phyloP scores from a whole-genome alignment of 2,329 filamentous ascomycete species.

The Chaetomiaceae sp. region DNA sequence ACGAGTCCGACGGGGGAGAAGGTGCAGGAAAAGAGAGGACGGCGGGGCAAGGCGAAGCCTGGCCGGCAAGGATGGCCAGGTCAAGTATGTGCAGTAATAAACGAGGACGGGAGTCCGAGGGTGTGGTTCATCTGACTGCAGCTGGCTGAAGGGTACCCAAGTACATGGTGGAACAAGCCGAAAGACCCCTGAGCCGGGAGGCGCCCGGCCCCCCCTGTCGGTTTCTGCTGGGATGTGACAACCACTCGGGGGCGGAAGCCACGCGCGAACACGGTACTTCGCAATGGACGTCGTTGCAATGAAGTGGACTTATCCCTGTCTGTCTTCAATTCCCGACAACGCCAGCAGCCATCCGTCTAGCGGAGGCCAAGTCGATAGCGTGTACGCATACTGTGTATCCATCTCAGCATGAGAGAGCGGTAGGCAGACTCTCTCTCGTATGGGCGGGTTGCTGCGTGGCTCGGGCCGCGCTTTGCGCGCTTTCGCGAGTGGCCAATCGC shows the following conservation, averaged over 20 bases:
- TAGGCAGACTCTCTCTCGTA: too few relatives aligned
- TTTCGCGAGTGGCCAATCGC: too few relatives aligned
- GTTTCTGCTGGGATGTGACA: not conserved
- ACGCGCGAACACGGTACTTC: not conserved
- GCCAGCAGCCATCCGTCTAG: not conserved
- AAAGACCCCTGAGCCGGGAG: conserved; percentile 2
- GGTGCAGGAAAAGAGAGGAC: not conserved
- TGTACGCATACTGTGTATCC: too few relatives aligned
- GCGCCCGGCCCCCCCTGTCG: conserved; percentile 1
- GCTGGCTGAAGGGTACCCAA: not conserved
- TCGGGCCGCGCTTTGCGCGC: too few relatives aligned
- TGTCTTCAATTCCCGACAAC: not conserved
- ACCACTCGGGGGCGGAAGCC: not conserved
- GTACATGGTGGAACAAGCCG: conserved; percentile 1
- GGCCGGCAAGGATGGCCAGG: conserved; percentile 5
- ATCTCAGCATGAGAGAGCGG: too few relatives aligned
- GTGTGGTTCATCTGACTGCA: conserved; percentile 4
- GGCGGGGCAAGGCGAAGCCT: not conserved
- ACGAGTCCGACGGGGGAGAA: not conserved
- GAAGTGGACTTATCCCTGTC: not conserved
- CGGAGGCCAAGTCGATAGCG: not conserved
- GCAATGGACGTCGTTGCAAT: not conserved
- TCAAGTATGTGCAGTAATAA: not conserved
- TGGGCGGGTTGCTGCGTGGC: too few relatives aligned
- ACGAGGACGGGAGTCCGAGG: conserved; percentile 1